phyloP scores from a whole-genome alignment of 108 stramenopile species.

The Cyclostephanos tholiformis region DNA sequence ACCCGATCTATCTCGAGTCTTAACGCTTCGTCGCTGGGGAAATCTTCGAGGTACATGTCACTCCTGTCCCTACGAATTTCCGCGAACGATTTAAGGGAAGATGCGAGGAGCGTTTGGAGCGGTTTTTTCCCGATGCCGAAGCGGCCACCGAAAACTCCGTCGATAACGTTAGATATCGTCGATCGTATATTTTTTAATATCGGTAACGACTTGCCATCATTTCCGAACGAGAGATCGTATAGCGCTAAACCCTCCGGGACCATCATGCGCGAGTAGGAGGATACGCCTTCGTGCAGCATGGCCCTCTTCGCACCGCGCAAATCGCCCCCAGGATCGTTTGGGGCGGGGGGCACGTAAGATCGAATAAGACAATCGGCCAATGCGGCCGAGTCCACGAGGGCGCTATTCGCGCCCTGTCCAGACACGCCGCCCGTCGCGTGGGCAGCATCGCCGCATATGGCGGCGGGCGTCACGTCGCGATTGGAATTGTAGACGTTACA shows the following conservation, averaged over 20 bases:
- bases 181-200: constrained; percentile 36
- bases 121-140: constrained; percentile 69
- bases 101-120: constrained; percentile 66
- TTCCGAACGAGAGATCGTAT: constrained; percentile 79
- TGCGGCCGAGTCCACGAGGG: constrained; percentile 62
- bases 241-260: constrained; percentile 77
- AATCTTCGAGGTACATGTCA: constrained; percentile 49
- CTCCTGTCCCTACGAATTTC: constrained; percentile 60
- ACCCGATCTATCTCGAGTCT: constrained; percentile 11
- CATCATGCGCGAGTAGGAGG: constrained; percentile 60
- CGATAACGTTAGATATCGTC: constrained; percentile 39
- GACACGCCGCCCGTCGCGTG: constrained; percentile 83
- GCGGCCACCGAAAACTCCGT: constrained; percentile 65
- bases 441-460: constrained; percentile 75
- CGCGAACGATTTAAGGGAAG: constrained; percentile 57
- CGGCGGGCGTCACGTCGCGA: constrained; percentile 34
- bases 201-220: constrained; percentile 37
- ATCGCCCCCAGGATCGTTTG: neutral
- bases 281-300: constrained; percentile 44
- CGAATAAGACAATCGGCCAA: constrained; percentile 55
- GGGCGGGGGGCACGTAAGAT: neutral
- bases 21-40: constrained; percentile 56
- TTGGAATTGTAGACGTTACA: constrained; percentile 71
- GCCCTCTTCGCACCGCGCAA: constrained; percentile 12
- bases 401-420: constrained; percentile 78